Base-by-base conservation (phyloP, 495 filamentous ascomycete species). In the Penicillium arizonense region DNA sequence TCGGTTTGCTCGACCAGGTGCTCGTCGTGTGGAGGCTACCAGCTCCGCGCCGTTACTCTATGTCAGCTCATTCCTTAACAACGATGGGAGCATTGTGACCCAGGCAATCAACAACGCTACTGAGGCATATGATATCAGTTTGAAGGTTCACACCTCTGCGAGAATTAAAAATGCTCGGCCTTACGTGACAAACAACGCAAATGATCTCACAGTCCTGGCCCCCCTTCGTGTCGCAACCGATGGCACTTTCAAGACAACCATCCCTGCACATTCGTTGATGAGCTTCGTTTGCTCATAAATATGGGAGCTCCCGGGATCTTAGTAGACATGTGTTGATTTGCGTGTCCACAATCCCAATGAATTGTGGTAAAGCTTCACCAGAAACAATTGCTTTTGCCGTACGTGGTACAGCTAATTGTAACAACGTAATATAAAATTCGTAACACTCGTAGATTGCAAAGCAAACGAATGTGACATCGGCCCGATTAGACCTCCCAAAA, bases 51-150 rank as follows among this genome's bases (percentile, higher is more conserved):
- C 62, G 36, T 60, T 55, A 26, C 65, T 78, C 14, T 65, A 64
- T 21, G 67, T 72, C 24, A 74, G 73, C 24, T 77, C 77, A 2
- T 81, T 80, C 44, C 59, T 64, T 52, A 82, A 81, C 47, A 58
- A 58, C 1, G 74, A 79, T 53, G 77, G 77, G 6, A 66, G 58
- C 3, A 61, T 77, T 1, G 73, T 69, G 7, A 67, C 77, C 2
- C 66, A 73, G 28, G 67, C 78, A 26, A 72, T 76, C 41, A 83
- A 82, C 53, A 70, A 69, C 6, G 73, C 66, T 2, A 57, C 50
- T 11, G 50, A 62, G 1, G 53, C 28, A 47, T 47, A 30, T 41
- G 39, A 50, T 12, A 16, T 51, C 18, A 30, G 28, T 2, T 5
- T 30, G 28, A 35, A 16, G 5, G 41, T 55, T 4, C 12, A 32